Evolutionary conservation across 805 yeast species (phyloP).

Genomic region (Metschnikowia noctiluminum): DNA sequence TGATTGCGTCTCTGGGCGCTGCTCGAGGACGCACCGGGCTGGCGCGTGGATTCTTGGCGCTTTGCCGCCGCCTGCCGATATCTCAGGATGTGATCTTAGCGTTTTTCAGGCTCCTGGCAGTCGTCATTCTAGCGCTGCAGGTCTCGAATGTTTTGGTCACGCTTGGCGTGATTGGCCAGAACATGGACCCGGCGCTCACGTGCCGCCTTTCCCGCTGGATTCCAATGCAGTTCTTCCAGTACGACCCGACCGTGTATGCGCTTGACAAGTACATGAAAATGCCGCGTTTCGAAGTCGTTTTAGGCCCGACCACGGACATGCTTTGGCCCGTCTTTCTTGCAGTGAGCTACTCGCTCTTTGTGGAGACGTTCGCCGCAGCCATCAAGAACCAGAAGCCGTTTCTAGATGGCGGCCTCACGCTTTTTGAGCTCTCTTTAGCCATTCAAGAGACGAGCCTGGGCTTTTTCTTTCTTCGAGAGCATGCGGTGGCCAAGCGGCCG

Average conservation of each 20-base stretch:
- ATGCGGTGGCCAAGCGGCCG: slow-evolving; percentile 32
- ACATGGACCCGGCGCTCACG: slow-evolving; percentile 1
- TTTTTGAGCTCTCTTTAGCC: slow-evolving; percentile 73
- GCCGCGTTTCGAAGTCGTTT: slow-evolving; percentile 28
- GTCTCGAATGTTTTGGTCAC: slow-evolving; percentile 29
- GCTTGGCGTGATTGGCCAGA: slow-evolving; percentile 23
- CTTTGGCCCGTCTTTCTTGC: slow-evolving; percentile 58
- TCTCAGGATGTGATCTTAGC: slow-evolving; percentile 11
- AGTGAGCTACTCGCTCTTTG: slow-evolving; percentile 57
- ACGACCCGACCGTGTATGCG: slow-evolving; percentile 15
- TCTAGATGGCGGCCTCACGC: slow-evolving; percentile 64
- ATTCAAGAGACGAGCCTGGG: slow-evolving; percentile 65
- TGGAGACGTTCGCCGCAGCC: slow-evolving; percentile 63
- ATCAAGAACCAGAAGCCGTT: slow-evolving; percentile 53
- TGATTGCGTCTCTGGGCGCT: slow-evolving; percentile 35
- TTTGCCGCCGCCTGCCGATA: slow-evolving; percentile 17
- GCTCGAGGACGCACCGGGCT: slow-evolving; percentile 15
- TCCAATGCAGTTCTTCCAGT: slow-evolving; percentile 8
- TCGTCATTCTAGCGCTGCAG: slow-evolving; percentile 24
- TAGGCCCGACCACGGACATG: slow-evolving; percentile 50
- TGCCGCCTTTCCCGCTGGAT: slow-evolving; percentile 12
- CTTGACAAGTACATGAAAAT: slow-evolving; percentile 26
- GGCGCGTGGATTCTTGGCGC: slow-evolving; percentile 16
- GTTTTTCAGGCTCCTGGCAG: slow-evolving; percentile 28
- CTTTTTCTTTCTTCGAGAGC: slow-evolving; percentile 23